Evolutionary conservation across 192 early-diverging fungal genomes (phyloP), one percentile per base, ranked within the genome.

Genomic region (Gryganskiella cystojenkinii): DNA sequence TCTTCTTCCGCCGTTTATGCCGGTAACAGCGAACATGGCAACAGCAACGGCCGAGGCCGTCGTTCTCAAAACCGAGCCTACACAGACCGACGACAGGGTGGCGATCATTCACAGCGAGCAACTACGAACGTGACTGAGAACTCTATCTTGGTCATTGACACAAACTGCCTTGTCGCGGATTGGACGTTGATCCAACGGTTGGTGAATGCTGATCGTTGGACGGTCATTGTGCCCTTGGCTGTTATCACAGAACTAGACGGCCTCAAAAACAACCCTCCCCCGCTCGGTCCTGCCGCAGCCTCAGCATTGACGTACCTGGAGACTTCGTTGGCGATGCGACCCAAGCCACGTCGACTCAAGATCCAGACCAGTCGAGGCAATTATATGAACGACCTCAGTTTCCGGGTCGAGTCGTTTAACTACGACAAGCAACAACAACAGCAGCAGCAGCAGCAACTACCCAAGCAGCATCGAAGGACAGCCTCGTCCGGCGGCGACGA

Each of bases 231-330:
- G 15, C 87, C 87, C 17, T 56, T 86, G 56, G 85, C 82, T 43
- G 87, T 87, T 8, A 64, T 89, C 27, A 89, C 87, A 34, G 87
- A 89, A 52, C 57, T 89, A 61, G 87, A 87, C 57, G 87, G 87
- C 6, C 66, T 89, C 15, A 69, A 71, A 42, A 66, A 76, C 28
- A 89, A 87, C 52, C 73, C 84, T 6, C 67, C 84, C 13, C 80
- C 81, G 1, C 59, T 89, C n/a, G 87, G 87, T 1, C 68, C 55
- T n/a, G 66, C 80, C 11, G 85, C 87, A 2, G 28, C 61, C 11
- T 74, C 78, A 10, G 85, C 85, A 2, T 52, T 89, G 20, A 70
- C 46, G 14, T 85, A 84, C 50, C 58, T 89, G 59, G 80, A 88
- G 62, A 61, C 70, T 14, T 74, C 67, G 24, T 44, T 83, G 22